These are phyloP conservation scores for Talaromyces nanjingensis DNA, from an alignment of 495 filamentous ascomycete species.

Conservation along the genomic window DNA sequence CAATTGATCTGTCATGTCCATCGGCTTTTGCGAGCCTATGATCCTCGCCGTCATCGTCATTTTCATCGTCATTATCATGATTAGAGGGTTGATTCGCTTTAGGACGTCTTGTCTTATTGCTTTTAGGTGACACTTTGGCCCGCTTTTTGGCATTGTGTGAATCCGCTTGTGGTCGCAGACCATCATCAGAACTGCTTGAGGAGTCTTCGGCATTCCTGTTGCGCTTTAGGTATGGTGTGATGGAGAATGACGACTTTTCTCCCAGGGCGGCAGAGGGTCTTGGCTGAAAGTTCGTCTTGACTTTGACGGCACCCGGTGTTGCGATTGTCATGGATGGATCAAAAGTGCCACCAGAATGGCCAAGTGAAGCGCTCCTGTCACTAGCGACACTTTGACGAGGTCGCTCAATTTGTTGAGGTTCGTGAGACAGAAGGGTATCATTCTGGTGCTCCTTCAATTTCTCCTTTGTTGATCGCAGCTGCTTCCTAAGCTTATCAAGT, in stretches of 20 bases:
- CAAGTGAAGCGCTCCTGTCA: conserved; percentile 23
- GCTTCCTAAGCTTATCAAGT: conserved; percentile 58
- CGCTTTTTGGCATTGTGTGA: conserved; percentile 3
- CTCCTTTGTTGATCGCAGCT: conserved; percentile 59
- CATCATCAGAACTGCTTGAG: conserved; percentile 27
- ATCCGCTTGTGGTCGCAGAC: conserved; percentile 21
- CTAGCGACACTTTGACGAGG: conserved; percentile 23
- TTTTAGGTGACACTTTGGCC: conserved; percentile 6
- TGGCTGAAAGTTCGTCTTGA: conserved; percentile 43
- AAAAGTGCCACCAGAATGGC: conserved; percentile 40
- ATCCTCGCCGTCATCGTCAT: conserved; percentile 4
- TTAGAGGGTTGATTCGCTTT: conserved; percentile 1
- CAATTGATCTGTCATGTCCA: not conserved
- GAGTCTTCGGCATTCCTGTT: conserved; percentile 48
- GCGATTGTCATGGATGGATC: conserved; percentile 51
- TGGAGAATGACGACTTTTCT: conserved; percentile 86
- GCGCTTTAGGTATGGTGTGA: conserved; percentile 86
- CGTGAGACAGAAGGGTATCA: conserved; percentile 33
- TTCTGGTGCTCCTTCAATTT: conserved; percentile 52
- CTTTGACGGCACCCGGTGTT: conserved; percentile 56
- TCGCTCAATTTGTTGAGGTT: conserved; percentile 9
- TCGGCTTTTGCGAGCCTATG: not conserved
- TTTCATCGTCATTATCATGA: conserved; percentile 8
- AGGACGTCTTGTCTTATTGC: not conserved
- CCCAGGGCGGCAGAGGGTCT: conserved; percentile 52